phyloP scores from a whole-genome alignment of 2,329 filamentous ascomycete species.

The Fusarium sp. region DNA sequence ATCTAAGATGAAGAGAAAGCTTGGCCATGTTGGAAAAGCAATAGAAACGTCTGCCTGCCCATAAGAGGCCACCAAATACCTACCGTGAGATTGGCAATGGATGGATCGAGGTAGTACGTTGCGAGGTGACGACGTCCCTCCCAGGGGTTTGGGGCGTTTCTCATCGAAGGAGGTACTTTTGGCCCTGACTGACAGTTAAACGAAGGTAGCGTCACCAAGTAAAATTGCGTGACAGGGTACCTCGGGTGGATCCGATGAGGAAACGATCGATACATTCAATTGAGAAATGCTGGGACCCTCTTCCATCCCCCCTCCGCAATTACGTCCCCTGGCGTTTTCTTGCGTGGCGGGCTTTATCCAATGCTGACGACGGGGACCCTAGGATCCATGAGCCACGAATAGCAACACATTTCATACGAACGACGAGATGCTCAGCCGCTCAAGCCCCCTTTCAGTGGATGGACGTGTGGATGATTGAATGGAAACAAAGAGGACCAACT shows the following conservation, averaged over 20 bases:
- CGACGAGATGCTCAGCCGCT: constrained; percentile 15
- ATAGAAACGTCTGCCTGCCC: constrained; percentile 51
- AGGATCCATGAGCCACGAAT: constrained; percentile 24
- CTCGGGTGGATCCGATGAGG: constrained; percentile 1
- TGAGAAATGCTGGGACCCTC: background rate
- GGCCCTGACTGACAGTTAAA: constrained; percentile 3
- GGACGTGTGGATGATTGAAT: background rate
- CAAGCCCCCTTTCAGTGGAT: background rate
- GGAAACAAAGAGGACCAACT: background rate
- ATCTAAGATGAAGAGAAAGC: background rate
- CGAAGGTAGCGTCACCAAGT: constrained; percentile 7
- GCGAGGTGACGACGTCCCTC: constrained; percentile 43
- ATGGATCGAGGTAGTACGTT: background rate
- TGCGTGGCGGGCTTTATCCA: constrained; percentile 13
- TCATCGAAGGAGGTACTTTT: constrained; percentile 17
- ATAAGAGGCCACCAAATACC: constrained; percentile 56
- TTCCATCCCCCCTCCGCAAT: constrained; percentile 2
- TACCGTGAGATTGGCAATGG: constrained; percentile 33
- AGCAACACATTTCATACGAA: constrained; percentile 24
- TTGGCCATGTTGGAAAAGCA: background rate
- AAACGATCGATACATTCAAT: constrained; percentile 3
- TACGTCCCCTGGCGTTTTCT: constrained; percentile 8
- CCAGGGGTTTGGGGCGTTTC: constrained; percentile 33
- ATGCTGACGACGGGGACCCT: background rate
- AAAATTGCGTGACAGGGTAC: constrained; percentile 14